phyloP scores from a whole-genome alignment of 2,329 filamentous ascomycete genomes.

The Dactylella cylindrospora region DNA sequence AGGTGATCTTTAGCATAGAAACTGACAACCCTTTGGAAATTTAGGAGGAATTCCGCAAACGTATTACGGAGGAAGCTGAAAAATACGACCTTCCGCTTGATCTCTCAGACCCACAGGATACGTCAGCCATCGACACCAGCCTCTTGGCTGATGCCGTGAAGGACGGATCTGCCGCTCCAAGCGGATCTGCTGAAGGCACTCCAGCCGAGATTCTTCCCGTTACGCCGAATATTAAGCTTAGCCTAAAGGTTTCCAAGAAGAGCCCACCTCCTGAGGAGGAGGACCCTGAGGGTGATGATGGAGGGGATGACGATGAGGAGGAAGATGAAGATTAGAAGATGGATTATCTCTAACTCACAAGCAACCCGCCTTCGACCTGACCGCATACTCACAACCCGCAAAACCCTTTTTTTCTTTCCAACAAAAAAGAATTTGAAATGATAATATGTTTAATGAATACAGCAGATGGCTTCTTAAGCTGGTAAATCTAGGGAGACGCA shows the following conservation, averaged over 20 bases:
- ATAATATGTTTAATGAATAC: conserved; percentile 42
- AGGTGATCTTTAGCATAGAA: neutral
- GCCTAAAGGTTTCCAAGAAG: conserved; percentile 37
- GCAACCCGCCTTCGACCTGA: too few relatives aligned
- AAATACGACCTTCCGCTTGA: conserved; percentile 33
- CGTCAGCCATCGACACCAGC: conserved; percentile 21
- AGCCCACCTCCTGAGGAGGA: conserved; percentile 21
- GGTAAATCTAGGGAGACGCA: too few relatives aligned
- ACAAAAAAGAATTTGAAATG: too few relatives aligned
- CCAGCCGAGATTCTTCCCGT: conserved; percentile 18
- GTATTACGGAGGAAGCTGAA: conserved; percentile 27
- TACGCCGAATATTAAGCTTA: conserved; percentile 40
- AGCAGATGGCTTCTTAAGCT: too few relatives aligned
- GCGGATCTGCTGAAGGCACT: conserved; percentile 22
- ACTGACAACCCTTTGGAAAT: conserved; percentile 1
- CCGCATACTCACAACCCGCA: too few relatives aligned
- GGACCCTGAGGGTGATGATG: conserved; percentile 30
- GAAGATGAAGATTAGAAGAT: conserved; percentile 9
- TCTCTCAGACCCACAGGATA: conserved; percentile 23
- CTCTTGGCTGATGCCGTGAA: conserved; percentile 17
- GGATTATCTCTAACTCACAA: too few relatives aligned
- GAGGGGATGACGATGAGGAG: conserved; percentile 7
- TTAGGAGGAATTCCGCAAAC: conserved; percentile 41
- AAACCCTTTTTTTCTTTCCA: too few relatives aligned
- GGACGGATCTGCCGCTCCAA: conserved; percentile 30